Conservation (phyloP, 169 alveolate genomes). For the Plasmodium fragile region DNA sequence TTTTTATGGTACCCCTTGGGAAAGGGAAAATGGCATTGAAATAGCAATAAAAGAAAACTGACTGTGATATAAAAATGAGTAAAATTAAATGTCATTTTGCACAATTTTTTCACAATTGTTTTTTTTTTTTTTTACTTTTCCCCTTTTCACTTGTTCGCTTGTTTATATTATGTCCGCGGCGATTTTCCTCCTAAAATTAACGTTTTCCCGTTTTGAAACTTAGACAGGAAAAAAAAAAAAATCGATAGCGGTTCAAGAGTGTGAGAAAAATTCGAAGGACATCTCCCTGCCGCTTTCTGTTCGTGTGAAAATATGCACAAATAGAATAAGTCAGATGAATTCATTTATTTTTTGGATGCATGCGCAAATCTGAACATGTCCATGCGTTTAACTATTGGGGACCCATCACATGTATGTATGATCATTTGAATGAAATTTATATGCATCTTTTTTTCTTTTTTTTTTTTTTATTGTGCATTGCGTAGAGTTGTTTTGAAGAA, state of each 20-base stretch:
- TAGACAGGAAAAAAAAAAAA: not conserved
- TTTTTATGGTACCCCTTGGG: not conserved
- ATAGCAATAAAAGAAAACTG: not conserved
- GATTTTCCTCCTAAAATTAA: not conserved
- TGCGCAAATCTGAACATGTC: not conserved
- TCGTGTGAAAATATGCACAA: slow-evolving; percentile 2
- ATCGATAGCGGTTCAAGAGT: not conserved
- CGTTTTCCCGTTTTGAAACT: not conserved
- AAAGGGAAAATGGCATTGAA: not conserved
- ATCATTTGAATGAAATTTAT: not conserved
- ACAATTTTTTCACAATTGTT: not conserved
- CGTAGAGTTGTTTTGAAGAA: not conserved
- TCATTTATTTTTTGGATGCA: not conserved
- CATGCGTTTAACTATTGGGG: not conserved
- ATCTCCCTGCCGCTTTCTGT: not conserved
- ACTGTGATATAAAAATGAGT: not conserved
- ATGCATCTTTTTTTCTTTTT: not conserved
- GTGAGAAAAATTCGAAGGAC: not conserved
- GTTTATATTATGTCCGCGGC: not conserved
- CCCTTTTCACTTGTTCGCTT: not conserved
- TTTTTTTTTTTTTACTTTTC: not conserved
- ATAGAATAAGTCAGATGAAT: not conserved
- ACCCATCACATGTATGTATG: not conserved
- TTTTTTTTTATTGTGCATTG: not conserved
- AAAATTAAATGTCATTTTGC: not conserved